phyloP scores from a whole-genome alignment of 129 eudicot species.

The Heracleum sosnowskyi region DNA sequence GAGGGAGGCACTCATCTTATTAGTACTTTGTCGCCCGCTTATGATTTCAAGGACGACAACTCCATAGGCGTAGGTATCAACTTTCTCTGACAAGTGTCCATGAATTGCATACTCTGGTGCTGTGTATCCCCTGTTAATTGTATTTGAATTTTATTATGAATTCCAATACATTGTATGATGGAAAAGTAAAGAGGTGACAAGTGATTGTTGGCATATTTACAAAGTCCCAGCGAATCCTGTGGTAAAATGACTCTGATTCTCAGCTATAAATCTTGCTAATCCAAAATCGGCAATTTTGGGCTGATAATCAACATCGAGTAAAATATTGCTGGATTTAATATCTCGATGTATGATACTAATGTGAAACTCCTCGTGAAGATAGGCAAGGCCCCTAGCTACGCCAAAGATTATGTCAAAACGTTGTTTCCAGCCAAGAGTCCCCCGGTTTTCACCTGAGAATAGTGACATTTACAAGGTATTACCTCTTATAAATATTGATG shows the following conservation, averaged over 20 bases:
- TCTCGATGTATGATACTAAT: constrained; percentile 5
- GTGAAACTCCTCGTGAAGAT: not conserved
- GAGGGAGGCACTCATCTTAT: not conserved
- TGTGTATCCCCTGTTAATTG: constrained; percentile 1
- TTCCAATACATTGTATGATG: not conserved
- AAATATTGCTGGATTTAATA: constrained; percentile 8
- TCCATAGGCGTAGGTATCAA: constrained; percentile 6
- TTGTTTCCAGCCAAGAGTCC: constrained; percentile 6
- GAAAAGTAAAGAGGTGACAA: not conserved
- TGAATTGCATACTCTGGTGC: constrained; percentile 12
- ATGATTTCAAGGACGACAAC: constrained; percentile 7
- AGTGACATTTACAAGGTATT: not conserved
- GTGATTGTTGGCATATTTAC: not conserved
- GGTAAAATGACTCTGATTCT: not conserved
- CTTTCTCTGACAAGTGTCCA: constrained; percentile 8
- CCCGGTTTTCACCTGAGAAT: not conserved
- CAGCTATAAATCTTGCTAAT: not conserved
- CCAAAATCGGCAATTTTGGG: constrained; percentile 12
- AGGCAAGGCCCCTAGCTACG: constrained; percentile 10
- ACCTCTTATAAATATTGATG: not conserved
- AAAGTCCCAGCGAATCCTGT: constrained; percentile 4
- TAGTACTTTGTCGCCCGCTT: not conserved
- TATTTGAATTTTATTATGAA: not conserved
- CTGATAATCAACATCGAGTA: not conserved
- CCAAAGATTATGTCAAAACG: constrained; percentile 9